phyloP scores from a whole-genome alignment of 345 rosid genomes.

The Pugionium cornutum region DNA sequence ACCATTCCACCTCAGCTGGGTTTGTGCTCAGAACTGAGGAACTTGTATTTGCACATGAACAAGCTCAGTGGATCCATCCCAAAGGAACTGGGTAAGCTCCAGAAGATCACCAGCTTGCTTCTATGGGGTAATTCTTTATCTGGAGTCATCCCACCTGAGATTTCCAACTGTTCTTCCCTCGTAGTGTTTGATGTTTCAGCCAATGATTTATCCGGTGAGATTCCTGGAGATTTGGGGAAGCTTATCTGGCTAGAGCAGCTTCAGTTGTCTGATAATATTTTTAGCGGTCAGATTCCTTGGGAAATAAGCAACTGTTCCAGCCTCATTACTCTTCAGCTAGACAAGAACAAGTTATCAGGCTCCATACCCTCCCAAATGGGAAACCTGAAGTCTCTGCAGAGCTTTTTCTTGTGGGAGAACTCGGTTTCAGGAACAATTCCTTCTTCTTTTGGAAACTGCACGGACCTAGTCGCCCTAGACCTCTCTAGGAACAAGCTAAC shows the following conservation, averaged over 20 bases:
- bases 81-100: slow-evolving; percentile 72
- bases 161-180: slow-evolving; percentile 88
- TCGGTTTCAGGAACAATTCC: slow-evolving; percentile 82
- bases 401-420: slow-evolving; percentile 94
- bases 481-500: slow-evolving; percentile 89
- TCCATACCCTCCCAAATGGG: slow-evolving; percentile 77
- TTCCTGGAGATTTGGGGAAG: slow-evolving; percentile 84
- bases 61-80: slow-evolving; percentile 92
- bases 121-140: slow-evolving; percentile 84
- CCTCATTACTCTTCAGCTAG: slow-evolving; percentile 86
- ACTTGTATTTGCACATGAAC: slow-evolving; percentile 91
- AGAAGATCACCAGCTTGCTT: slow-evolving; percentile 88
- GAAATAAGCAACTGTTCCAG: slow-evolving; percentile 83
- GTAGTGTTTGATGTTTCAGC: slow-evolving; percentile 92
- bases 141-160: slow-evolving; percentile 73
- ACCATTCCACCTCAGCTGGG: slow-evolving; percentile 83
- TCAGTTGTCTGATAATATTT: slow-evolving; percentile 83
- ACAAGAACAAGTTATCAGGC: slow-evolving; percentile 83
- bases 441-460: slow-evolving; percentile 79
- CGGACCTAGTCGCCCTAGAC: slow-evolving; percentile 72
- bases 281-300: slow-evolving; percentile 72
- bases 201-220: slow-evolving; percentile 71
- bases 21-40: slow-evolving; percentile 69
- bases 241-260: slow-evolving; percentile 79
- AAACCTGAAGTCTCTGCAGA: slow-evolving; percentile 67